phyloP scores from a whole-genome alignment of 306 rosid species.

The Pterocarpus santalinus region DNA sequence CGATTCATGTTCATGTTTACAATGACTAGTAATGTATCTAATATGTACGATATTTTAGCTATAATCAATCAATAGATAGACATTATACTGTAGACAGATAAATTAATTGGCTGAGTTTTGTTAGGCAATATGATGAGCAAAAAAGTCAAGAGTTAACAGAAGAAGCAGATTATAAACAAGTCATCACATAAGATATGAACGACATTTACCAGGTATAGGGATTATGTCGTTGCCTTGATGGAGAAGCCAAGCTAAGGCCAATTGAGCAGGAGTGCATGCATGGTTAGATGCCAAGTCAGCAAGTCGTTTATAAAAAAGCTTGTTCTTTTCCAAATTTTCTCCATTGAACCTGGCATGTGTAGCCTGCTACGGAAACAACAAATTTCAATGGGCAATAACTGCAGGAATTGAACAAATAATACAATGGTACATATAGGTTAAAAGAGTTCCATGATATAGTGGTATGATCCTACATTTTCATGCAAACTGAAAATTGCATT shows the following conservation, averaged over 20 bases:
- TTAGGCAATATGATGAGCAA: background rate
- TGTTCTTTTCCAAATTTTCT: constrained; percentile 76
- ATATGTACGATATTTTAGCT: background rate
- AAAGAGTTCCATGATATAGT: background rate
- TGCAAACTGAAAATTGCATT: constrained; percentile 4
- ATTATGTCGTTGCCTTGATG: constrained; percentile 69
- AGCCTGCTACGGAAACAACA: constrained; percentile 44
- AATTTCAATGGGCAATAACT: constrained; percentile 19
- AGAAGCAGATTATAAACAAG: too few species aligned
- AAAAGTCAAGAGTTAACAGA: too few species aligned
- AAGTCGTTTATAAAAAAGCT: constrained; percentile 53
- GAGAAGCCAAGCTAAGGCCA: constrained; percentile 80
- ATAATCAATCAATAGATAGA: background rate
- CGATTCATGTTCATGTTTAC: background rate
- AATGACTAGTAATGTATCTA: background rate
- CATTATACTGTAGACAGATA: constrained; percentile 20
- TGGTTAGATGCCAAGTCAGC: constrained; percentile 60
- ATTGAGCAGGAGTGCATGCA: constrained; percentile 68
- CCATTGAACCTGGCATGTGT: constrained; percentile 72
- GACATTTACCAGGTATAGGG: constrained; percentile 76
- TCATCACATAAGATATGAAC: background rate
- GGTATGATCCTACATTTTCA: background rate
- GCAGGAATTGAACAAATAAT: constrained; percentile 4
- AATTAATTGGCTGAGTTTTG: constrained; percentile 1
- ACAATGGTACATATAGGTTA: background rate